These are phyloP conservation scores for Auricularia heimuer DNA, from an alignment of 768 basidiomycete species.

Conservation along the genomic window DNA sequence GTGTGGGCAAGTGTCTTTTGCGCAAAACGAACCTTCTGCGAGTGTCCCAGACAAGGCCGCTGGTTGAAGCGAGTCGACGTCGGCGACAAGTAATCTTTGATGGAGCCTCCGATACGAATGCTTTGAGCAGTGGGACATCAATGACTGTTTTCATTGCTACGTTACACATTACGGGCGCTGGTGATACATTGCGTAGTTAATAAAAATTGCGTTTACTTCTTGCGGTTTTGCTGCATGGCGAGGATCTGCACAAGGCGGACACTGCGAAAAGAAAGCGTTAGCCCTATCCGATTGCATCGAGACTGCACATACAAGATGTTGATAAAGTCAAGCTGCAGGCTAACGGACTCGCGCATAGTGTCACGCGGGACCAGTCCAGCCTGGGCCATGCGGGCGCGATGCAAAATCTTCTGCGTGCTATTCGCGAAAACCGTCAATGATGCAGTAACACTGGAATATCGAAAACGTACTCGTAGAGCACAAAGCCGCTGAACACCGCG, in stretches of 20 bases:
- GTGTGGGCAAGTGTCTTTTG: too few relatives aligned
- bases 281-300: too few relatives aligned
- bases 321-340: constrained; percentile 77
- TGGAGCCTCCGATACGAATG: too few relatives aligned
- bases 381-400: constrained; percentile 66
- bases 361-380: constrained; percentile 56
- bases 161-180: too few relatives aligned
- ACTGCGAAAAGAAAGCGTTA: constrained; percentile 25
- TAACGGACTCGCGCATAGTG: constrained; percentile 68
- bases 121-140: too few relatives aligned
- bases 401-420: constrained; percentile 78
- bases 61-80: too few relatives aligned
- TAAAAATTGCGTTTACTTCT: constrained; percentile 26
- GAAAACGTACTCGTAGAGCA: constrained; percentile 64
- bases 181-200: too few relatives aligned
- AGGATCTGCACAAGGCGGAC: constrained; percentile 76
- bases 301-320: constrained; percentile 64
- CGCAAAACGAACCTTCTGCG: too few relatives aligned
- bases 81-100: too few relatives aligned
- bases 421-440: neutral
- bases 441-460: neutral
- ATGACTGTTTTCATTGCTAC: too few relatives aligned
- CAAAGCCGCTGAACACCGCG: constrained; percentile 79
- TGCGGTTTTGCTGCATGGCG: constrained; percentile 46
- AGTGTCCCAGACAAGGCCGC: too few relatives aligned